Evolutionary conservation across 371 early-diverging fungal species (phyloP).

Genomic region (Lichtheimia corymbifera): DNA sequence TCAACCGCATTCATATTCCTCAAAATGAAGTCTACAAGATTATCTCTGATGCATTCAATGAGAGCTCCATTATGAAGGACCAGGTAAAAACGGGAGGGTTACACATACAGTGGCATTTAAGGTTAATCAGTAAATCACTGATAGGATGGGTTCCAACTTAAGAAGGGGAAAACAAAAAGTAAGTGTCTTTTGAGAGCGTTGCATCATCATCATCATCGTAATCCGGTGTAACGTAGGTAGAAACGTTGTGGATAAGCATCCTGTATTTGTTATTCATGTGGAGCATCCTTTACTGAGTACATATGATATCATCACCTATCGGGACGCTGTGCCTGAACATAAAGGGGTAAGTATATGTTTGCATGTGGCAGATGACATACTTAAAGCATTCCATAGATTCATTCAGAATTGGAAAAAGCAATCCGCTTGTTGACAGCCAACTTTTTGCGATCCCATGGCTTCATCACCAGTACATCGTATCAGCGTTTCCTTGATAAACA

Average conservation of each 20-base stretch:
- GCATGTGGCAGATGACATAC: no score
- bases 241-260: slow-evolving; percentile 36
- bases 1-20: slow-evolving; percentile 20
- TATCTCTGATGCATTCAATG: slow-evolving; percentile 39
- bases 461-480: slow-evolving; percentile 4
- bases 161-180: background rate
- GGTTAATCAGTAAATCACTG: no score
- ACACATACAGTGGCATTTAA: no score
- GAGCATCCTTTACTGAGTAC: slow-evolving; percentile 33
- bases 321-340: background rate
- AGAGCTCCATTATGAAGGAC: slow-evolving; percentile 21
- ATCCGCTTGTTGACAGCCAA: slow-evolving; percentile 7
- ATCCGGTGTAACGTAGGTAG: background rate
- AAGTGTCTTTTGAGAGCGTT: no score
- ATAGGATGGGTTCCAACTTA: no score
- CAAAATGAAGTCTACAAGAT: slow-evolving; percentile 37
- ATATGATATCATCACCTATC: slow-evolving; percentile 42
- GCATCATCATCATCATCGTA: no score
- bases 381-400: background rate
- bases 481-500: background rate
- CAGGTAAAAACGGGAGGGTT: background rate
- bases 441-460: slow-evolving; percentile 12
- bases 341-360: background rate
- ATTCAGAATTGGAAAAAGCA: slow-evolving; percentile 2
- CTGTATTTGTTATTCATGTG: slow-evolving; percentile 55